Conservation (phyloP, 495 filamentous ascomycete species). For the Penicillium goetzii region DNA sequence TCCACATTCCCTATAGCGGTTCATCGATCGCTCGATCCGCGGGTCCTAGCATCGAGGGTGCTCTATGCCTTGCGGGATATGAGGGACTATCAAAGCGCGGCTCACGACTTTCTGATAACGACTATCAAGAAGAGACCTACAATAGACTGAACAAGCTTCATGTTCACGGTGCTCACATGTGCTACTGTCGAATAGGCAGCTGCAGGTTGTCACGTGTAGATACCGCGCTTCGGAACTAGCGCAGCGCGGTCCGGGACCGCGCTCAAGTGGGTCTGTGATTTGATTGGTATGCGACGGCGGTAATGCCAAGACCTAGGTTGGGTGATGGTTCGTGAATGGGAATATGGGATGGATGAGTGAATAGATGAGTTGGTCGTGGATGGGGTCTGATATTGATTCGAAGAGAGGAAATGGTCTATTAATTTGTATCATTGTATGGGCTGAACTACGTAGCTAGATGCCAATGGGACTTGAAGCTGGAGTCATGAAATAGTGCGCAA, state of each 20-base stretch:
- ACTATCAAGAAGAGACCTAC: too few species aligned
- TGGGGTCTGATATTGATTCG: not conserved
- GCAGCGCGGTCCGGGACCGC: conserved; percentile 30
- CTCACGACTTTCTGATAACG: too few species aligned
- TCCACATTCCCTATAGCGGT: too few species aligned
- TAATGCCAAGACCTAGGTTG: not conserved
- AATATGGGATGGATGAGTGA: not conserved
- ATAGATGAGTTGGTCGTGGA: too few species aligned
- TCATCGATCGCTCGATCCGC: too few species aligned
- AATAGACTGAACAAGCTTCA: not conserved
- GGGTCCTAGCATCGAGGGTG: too few species aligned
- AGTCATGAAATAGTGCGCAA: not conserved
- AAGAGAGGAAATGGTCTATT: too few species aligned
- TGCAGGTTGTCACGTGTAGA: not conserved
- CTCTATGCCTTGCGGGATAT: too few species aligned
- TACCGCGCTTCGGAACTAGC: conserved; percentile 7
- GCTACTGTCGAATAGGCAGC: too few species aligned
- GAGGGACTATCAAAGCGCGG: too few species aligned
- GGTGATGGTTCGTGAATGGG: not conserved
- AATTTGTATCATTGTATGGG: not conserved
- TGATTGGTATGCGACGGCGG: too few species aligned
- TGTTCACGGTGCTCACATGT: not conserved
- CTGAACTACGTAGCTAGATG: not conserved
- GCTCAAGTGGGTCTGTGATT: conserved; percentile 13
- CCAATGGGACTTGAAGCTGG: too few species aligned